These are phyloP conservation scores for Pythium brassicae DNA, from an alignment of 352 stramenopile species.

Conservation along the genomic window DNA sequence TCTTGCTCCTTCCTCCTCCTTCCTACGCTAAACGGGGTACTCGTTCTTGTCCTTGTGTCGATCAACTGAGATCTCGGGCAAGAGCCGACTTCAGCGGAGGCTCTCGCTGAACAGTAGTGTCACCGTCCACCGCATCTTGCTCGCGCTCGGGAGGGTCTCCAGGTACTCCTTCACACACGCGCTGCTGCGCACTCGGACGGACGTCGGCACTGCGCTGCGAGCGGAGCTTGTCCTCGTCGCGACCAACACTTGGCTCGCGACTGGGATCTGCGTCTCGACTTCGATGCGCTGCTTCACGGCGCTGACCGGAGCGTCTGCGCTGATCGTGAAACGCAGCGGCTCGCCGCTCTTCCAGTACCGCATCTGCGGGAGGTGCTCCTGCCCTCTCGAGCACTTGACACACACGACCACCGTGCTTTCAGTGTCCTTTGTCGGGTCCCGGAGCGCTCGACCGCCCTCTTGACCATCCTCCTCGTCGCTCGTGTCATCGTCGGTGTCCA, in stretches of 20 bases:
- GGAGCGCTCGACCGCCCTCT: neutral
- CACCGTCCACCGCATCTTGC: constrained; percentile 18
- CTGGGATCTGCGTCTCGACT: constrained; percentile 7
- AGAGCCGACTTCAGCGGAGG: constrained; percentile 6
- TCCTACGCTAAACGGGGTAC: too few species aligned
- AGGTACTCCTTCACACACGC: constrained; percentile 6
- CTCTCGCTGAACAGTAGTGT: constrained; percentile 30
- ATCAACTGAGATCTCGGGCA: too few species aligned
- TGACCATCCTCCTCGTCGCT: neutral
- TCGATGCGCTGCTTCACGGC: constrained; percentile 17
- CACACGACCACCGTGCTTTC: constrained; percentile 7
- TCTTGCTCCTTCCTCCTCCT: neutral
- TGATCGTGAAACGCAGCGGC: constrained; percentile 5
- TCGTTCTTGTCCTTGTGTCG: too few species aligned
- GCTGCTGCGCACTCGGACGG: constrained; percentile 8
- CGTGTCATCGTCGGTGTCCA: constrained; percentile 5
- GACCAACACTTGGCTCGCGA: constrained; percentile 15
- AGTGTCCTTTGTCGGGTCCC: neutral
- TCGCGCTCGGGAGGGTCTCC: constrained; percentile 5
- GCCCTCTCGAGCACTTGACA: constrained; percentile 15
- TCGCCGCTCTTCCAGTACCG: constrained; percentile 3
- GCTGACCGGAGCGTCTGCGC: neutral
- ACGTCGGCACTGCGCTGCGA: neutral
- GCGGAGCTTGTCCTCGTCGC: neutral
- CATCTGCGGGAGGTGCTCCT: constrained; percentile 5